These are phyloP conservation scores for Talaromyces stipitatus DNA, from an alignment of 495 filamentous ascomycete genomes.

Conservation along the genomic window DNA sequence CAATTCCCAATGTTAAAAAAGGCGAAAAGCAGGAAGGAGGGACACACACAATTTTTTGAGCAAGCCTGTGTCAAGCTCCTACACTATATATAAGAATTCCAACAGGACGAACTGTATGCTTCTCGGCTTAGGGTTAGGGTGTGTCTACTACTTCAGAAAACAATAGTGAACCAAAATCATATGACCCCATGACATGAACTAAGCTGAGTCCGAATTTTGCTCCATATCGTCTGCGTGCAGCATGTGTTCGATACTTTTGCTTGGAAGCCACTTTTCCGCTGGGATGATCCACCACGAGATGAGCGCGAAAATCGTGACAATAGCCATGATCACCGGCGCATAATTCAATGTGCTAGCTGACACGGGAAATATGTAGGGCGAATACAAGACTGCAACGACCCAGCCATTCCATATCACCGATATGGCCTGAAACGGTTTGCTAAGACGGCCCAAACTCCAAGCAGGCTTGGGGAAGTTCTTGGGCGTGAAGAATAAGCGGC, in stretches of 20 bases:
- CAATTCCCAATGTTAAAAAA: too few species aligned
- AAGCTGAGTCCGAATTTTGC: neutral
- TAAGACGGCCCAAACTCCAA: conserved; percentile 35
- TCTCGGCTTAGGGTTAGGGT: too few species aligned
- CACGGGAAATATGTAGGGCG: conserved; percentile 37
- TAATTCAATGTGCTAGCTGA: conserved; percentile 38
- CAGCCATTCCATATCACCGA: conserved; percentile 43
- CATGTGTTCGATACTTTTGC: conserved; percentile 33
- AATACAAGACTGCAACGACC: conserved; percentile 42
- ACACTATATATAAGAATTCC: too few species aligned
- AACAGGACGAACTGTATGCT: too few species aligned
- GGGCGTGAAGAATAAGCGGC: conserved; percentile 38
- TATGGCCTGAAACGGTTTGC: conserved; percentile 43
- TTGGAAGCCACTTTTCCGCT: conserved; percentile 37
- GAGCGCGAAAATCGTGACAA: conserved; percentile 38
- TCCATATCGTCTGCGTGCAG: conserved; percentile 17
- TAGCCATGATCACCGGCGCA: conserved; percentile 41
- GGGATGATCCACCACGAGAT: conserved; percentile 41
- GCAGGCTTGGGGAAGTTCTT: conserved; percentile 35
- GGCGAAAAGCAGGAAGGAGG: too few species aligned
- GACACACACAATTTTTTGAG: too few species aligned
- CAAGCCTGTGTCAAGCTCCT: too few species aligned
- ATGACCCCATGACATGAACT: neutral
- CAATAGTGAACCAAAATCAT: neutral
- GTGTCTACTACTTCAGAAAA: too few species aligned